Evolutionary conservation across 306 rosid genomes (phyloP), one percentile per base, ranked within the genome.

Genomic region (Ziziphus jujuba): DNA sequence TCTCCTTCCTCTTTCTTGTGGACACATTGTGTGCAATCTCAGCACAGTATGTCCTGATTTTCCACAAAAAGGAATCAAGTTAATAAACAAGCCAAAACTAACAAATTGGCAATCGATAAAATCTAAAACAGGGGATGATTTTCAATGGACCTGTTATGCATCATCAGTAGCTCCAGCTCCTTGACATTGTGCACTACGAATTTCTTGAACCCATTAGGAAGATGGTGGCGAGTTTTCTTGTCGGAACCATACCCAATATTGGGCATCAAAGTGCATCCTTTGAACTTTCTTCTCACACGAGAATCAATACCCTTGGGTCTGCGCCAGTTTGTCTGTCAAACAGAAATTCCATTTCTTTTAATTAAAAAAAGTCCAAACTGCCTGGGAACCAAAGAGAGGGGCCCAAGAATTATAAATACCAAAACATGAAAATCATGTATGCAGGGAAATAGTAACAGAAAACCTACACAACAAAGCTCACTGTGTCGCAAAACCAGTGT

Each of bases 401-500:
- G 1, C 7, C 6, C 16, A 36, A 36, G 43, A 36, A 11, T 36
- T 36, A 6, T 6, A 36, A 36, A 36, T 36, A 36, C 11, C 43
- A 36, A 7, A 11, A 36, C 5, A 83, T 83, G 85, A 60, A 16
- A 58, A 8, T 53, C 20, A 77, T 89, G 86, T 85, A 74, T 73
- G 82, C 95, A 85, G 91, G 87, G 69, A 43, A 66, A 49, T 72
- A 85, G 90, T 84, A 84, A 89, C 91, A 84, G 74, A 59, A 34
- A 77, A 87, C 82, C 34, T 63, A 71, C 50, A 25, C 1, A 19
- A 31, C 57, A 28, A 59, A 65, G 85, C 92, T 82, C 77, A 2
- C 84, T 52, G 91, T 84, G 97, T 89, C 93, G 86, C 96, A 87
- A 80, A 86, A 44, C 87, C 87, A 78, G 87, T 77, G 22, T 67